These are phyloP conservation scores for Solanum hybrid DNA, from an alignment of 305 asterid genomes.

Conservation along the genomic window DNA sequence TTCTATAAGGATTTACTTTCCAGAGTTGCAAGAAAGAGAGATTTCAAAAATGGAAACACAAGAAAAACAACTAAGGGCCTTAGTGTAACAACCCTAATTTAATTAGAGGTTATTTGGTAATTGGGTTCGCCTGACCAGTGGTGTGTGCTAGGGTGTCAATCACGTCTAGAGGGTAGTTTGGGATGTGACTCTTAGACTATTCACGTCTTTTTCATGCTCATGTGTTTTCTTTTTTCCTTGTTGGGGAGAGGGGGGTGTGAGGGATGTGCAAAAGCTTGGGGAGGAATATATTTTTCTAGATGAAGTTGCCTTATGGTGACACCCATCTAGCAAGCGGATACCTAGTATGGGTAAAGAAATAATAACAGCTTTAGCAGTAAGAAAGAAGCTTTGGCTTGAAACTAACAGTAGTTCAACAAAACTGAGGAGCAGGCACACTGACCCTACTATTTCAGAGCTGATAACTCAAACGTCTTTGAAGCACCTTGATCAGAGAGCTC, in stretches of 20 bases:
- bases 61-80: background rate
- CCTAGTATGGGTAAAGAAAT: background rate
- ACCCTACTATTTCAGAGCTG: background rate
- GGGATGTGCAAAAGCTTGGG: slow-evolving; percentile 2
- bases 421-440: background rate
- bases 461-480: background rate
- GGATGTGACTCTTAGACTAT: background rate
- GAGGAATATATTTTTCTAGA: background rate
- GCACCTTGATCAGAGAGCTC: background rate
- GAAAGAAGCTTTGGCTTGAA: background rate
- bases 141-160: background rate
- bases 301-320: background rate
- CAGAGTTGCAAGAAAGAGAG: background rate
- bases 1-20: background rate
- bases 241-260: background rate
- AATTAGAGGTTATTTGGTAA: background rate
- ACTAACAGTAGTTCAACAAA: background rate
- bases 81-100: background rate
- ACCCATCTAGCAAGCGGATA: background rate
- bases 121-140: background rate
- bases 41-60: background rate
- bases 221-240: background rate
- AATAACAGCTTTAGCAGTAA: background rate
- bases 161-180: background rate
- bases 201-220: background rate